Conservation (phyloP, 495 filamentous ascomycete species). For the Penicillium waksmanii region DNA sequence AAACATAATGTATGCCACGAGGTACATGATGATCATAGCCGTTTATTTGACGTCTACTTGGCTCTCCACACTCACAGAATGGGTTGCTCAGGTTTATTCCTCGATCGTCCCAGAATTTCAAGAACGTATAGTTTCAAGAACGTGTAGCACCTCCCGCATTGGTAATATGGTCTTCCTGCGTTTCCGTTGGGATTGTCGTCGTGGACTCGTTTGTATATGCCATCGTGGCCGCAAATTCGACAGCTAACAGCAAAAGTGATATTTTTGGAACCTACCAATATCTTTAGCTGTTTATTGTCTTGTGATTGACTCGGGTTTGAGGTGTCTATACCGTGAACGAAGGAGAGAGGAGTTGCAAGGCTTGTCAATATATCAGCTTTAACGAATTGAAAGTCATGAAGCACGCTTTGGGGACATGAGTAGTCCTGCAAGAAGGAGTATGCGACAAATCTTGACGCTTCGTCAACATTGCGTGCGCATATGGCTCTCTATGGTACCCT, state of each 20-base stretch:
- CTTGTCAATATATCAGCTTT: too few species aligned
- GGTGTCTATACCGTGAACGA: not conserved
- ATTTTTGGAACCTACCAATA: not conserved
- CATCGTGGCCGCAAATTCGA: not conserved
- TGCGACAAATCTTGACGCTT: not conserved
- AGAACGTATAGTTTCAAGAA: slow-evolving; percentile 12
- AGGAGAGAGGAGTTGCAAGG: not conserved
- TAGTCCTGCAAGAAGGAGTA: too few species aligned
- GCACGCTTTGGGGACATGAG: too few species aligned
- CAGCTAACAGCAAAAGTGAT: not conserved
- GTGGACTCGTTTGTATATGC: not conserved
- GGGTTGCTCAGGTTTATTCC: slow-evolving; percentile 12
- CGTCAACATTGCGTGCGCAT: not conserved
- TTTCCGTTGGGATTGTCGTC: slow-evolving; percentile 15
- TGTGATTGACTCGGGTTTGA: not conserved
- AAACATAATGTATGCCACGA: slow-evolving; percentile 19
- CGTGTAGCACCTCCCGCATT: slow-evolving; percentile 1
- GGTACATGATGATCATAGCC: not conserved
- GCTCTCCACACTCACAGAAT: slow-evolving; percentile 7
- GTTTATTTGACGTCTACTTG: slow-evolving; percentile 10
- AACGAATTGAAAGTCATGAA: too few species aligned
- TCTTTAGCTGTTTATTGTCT: not conserved
- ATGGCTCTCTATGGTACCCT: too few species aligned
- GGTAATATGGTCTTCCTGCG: slow-evolving; percentile 12
- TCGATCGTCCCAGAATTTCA: slow-evolving; percentile 11